Evolutionary conservation across 208 protist species (phyloP), one percentile per base, ranked within the genome.

Genomic region (Leishmania turanica): DNA sequence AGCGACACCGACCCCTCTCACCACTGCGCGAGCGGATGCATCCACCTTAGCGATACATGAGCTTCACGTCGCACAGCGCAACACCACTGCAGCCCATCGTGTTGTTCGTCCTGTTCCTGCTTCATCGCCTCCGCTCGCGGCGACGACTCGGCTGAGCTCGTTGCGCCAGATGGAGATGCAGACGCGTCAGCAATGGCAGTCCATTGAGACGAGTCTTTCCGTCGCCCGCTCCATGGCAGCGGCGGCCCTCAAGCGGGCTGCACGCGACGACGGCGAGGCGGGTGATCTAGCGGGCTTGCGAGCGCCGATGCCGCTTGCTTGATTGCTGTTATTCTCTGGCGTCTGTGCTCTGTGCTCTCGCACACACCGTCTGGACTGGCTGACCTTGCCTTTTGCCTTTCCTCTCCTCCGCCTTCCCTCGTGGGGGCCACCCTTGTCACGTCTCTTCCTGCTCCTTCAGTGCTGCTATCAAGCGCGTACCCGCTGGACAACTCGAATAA

Each of bases 111-210:
- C 27, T 13, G 17, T 17, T 76, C 7, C 62, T 19, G 8, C 21
- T 49, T 31, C 76, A 24, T n/a, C n/a, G 42, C 34, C 49, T 65
- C 47, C 60, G 13, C 64, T 79, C 13, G 31, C 60, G 6, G 76
- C 64, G 31, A 27, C n/a, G 8, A 31, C 45, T 64, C 62, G 45
- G 15, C 42, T 79, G 42, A 51, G 62, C 34, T 49, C 37, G 47
- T 45, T 79, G 76, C 76, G 76, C 6, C 62, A 56, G 42, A 37
- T 60, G 49, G 76, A 79, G 60, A 7, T 72, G 45, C 62, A 58
- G 47, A 45, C 64, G 31, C 76, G 76, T 34, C 76, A 71, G 64
- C 64, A 79, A n/a, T 71, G 58, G 62, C 76, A 79, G 76, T 69
- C 76, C 3, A 79, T 71, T 8, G 76, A 79, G 64, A 79, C 76